These are phyloP conservation scores for Arthroderma uncinatum DNA, from an alignment of 2,329 filamentous ascomycete species.

Conservation along the genomic window DNA sequence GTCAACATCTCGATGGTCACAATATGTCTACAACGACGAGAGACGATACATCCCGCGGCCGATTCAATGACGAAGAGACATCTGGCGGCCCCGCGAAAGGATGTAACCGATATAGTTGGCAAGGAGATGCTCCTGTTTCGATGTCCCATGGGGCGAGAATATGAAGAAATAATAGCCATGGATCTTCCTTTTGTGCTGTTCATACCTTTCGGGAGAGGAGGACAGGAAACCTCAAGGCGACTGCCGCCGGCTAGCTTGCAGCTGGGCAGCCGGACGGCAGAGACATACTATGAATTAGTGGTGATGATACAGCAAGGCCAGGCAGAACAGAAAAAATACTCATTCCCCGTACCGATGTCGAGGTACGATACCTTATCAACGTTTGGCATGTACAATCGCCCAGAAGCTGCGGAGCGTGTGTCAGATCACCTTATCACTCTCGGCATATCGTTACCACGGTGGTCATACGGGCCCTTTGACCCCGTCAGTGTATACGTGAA, in stretches of 20 bases:
- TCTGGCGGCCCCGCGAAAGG: conserved; percentile 77
- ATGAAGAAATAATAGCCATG: conserved; percentile 86
- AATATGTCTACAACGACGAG: conserved; percentile 83
- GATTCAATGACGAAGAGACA: conserved; percentile 90
- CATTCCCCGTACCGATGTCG: conserved; percentile 79
- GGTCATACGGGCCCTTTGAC: conserved; percentile 93
- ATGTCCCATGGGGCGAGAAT: conserved; percentile 70
- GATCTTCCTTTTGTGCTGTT: conserved; percentile 95
- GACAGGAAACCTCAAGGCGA: conserved; percentile 76
- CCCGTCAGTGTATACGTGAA: conserved; percentile 95
- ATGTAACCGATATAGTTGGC: conserved; percentile 83
- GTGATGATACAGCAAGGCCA: conserved; percentile 90
- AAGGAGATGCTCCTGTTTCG: conserved; percentile 90
- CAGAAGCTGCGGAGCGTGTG: conserved; percentile 74
- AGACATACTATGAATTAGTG: conserved; percentile 93
- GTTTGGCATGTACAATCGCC: conserved; percentile 98
- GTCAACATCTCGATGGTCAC: conserved; percentile 87
- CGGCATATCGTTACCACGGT: conserved; percentile 81
- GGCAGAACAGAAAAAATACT: conserved; percentile 76
- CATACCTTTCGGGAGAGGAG: conserved; percentile 85
- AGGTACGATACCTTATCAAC: conserved; percentile 95
- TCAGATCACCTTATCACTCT: conserved; percentile 85
- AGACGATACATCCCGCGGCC: conserved; percentile 92
- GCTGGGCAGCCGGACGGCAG: conserved; percentile 81
- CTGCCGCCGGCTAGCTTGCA: conserved; percentile 89